Conservation (phyloP, 805 yeast genomes). For the Scheffersomyces lignosus region DNA sequence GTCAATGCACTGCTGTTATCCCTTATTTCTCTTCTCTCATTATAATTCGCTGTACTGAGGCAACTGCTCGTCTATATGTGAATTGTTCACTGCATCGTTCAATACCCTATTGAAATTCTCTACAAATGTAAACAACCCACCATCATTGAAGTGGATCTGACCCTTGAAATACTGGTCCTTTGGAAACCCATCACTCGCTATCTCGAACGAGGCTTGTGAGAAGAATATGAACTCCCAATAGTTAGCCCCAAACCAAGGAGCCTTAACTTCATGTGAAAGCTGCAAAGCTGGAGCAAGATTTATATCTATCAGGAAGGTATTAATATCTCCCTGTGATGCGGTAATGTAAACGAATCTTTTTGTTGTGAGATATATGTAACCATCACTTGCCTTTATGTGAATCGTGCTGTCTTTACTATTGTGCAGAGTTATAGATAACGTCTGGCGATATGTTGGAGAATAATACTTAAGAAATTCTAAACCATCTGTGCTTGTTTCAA, state of each 20-base stretch:
- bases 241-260: conserved; percentile 58
- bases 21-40: no score
- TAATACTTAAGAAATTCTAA: conserved; percentile 15
- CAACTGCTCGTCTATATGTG: conserved; percentile 44
- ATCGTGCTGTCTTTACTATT: conserved; percentile 8
- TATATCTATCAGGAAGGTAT: conserved; percentile 40
- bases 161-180: conserved; percentile 38
- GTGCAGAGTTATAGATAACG: conserved; percentile 24
- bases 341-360: conserved; percentile 41
- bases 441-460: conserved; percentile 25
- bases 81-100: conserved; percentile 36
- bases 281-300: conserved; percentile 24
- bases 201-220: conserved; percentile 28
- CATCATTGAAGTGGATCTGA: conserved; percentile 42
- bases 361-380: conserved; percentile 43
- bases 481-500: conserved; percentile 18
- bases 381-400: conserved; percentile 36
- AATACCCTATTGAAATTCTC: conserved; percentile 31
- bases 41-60: conserved; percentile 36
- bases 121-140: conserved; percentile 47
- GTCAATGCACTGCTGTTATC: no score
- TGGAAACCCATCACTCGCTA: conserved; percentile 43
- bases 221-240: conserved; percentile 46
- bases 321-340: conserved; percentile 41
- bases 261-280: conserved; percentile 40